Evolutionary conservation across 139 green algal species (phyloP).

Genomic region (Coccomyxa sp.): DNA sequence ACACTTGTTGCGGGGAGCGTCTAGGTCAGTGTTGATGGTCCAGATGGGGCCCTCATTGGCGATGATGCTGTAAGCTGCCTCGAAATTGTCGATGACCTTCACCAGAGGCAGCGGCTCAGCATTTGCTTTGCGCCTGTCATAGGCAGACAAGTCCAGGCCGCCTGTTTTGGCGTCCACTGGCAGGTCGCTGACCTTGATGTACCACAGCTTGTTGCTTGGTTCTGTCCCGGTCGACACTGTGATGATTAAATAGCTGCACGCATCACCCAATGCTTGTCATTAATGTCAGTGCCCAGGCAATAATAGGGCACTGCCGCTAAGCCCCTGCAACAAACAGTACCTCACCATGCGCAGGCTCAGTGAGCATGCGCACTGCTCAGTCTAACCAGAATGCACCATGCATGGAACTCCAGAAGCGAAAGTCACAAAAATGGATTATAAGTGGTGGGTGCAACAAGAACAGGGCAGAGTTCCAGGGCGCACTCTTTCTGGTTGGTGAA

Average conservation of each 20-base stretch:
- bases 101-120: constrained; percentile 23
- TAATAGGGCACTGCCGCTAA: not conserved
- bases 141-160: constrained; percentile 44
- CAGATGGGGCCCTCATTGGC: constrained; percentile 72
- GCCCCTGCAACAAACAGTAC: not conserved
- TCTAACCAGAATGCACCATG: too few species aligned
- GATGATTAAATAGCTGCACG: constrained; percentile 70
- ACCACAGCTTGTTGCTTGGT: constrained; percentile 77
- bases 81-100: constrained; percentile 83
- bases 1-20: constrained; percentile 73
- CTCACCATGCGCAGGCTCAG: not conserved
- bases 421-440: too few species aligned
- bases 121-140: constrained; percentile 29
- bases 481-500: constrained; percentile 70
- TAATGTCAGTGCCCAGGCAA: not conserved
- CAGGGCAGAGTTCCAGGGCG: not conserved
- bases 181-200: constrained; percentile 51
- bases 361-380: too few species aligned
- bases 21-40: constrained; percentile 78
- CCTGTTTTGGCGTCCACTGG: constrained; percentile 19
- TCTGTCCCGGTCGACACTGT: constrained; percentile 65
- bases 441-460: too few species aligned
- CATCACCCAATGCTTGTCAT: not conserved
- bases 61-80: constrained; percentile 68
- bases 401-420: too few species aligned